phyloP scores from a whole-genome alignment of 2,329 filamentous ascomycete species.

The Stagonosporopsis rhizophila region DNA sequence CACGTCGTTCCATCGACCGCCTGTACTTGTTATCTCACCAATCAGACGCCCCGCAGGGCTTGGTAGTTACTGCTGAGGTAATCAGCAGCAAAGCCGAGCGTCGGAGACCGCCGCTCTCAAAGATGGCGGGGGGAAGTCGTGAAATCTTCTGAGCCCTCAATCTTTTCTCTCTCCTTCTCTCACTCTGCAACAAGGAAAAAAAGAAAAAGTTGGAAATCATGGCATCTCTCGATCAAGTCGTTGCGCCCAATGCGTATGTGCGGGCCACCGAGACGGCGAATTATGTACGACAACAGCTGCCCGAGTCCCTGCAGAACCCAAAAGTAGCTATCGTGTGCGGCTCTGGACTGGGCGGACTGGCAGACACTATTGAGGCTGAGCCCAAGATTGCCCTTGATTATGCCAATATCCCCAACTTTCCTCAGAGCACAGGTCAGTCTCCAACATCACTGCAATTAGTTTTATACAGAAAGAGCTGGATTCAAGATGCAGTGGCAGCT shows the following conservation, averaged over 20 bases:
- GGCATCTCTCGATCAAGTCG: constrained; percentile 23
- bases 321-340: constrained; percentile 70
- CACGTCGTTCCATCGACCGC: too few relatives aligned
- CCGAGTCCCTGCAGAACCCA: constrained; percentile 58
- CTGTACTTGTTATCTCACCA: too few relatives aligned
- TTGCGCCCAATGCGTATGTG: constrained; percentile 48
- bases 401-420: constrained; percentile 67
- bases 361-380: constrained; percentile 60
- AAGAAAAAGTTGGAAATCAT: constrained; percentile 13
- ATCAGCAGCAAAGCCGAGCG: too few relatives aligned
- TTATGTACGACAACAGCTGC: constrained; percentile 60
- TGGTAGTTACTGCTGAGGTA: too few relatives aligned
- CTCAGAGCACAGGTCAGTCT: constrained; percentile 62
- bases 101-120: constrained; percentile 42
- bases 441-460: not conserved
- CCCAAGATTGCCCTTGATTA: constrained; percentile 64
- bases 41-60: too few relatives aligned
- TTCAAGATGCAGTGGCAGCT: not conserved
- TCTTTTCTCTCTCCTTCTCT: not conserved
- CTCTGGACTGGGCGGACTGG: constrained; percentile 68
- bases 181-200: not conserved
- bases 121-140: too few relatives aligned
- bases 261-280: constrained; percentile 58
- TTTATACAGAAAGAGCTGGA: not conserved
- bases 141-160: not conserved